These are phyloP conservation scores for Ciborinia camelliae DNA, from an alignment of 2,329 filamentous ascomycete species.

Conservation along the genomic window DNA sequence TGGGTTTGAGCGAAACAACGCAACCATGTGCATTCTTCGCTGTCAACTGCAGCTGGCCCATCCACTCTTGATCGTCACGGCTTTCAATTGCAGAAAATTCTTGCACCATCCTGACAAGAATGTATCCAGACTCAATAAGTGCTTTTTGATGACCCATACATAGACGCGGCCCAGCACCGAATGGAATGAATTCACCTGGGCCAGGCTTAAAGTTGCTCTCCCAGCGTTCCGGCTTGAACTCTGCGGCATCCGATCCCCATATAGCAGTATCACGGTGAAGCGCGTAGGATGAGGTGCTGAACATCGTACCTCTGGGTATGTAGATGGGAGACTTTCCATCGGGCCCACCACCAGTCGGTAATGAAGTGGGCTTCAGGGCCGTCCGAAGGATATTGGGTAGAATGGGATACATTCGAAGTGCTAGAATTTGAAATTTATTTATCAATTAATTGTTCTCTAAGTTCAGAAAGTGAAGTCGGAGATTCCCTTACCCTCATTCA, in stretches of 20 bases:
- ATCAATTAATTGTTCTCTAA: background rate
- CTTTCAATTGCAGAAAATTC: slow-evolving; percentile 13
- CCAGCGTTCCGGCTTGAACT: slow-evolving; percentile 41
- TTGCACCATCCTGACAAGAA: slow-evolving; percentile 20
- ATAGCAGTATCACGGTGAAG: slow-evolving; percentile 40
- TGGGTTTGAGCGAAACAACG: background rate
- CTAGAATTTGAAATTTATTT: background rate
- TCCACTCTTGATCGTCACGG: slow-evolving; percentile 2
- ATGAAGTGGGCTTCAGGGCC: slow-evolving; percentile 26
- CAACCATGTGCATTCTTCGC: slow-evolving; percentile 4
- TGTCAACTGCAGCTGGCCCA: background rate
- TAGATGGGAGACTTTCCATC: slow-evolving; percentile 37
- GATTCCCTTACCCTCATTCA: slow-evolving; percentile 51
- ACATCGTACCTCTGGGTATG: slow-evolving; percentile 32
- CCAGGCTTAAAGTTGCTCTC: slow-evolving; percentile 20
- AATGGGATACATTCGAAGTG: slow-evolving; percentile 1
- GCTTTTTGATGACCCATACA: slow-evolving; percentile 55
- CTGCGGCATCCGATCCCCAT: slow-evolving; percentile 39
- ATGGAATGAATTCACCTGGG: background rate
- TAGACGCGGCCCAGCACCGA: slow-evolving; percentile 36
- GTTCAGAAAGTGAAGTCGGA: background rate
- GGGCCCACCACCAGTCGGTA: slow-evolving; percentile 39
- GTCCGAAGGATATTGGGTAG: background rate
- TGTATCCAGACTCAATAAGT: slow-evolving; percentile 19
- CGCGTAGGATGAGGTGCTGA: slow-evolving; percentile 36